Evolutionary conservation across 2,329 filamentous ascomycete species (phyloP), one percentile per base, ranked within the genome.

Genomic region (Chalara sp.): DNA sequence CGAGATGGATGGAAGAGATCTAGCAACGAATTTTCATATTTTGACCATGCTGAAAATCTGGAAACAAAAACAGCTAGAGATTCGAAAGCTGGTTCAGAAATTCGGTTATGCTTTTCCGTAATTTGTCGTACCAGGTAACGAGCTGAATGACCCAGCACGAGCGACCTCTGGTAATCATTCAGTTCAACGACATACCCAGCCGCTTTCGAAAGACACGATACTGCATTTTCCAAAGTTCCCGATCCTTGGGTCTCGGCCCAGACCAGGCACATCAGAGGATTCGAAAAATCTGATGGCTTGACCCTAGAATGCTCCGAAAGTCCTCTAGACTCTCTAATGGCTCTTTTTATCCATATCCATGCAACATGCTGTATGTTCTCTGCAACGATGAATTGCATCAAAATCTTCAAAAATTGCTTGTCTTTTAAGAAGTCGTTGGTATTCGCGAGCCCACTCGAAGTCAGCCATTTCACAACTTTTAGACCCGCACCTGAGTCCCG

Each of bases 381-480:
- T 6, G 61, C 62, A 13, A 65, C 60, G 50, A 66, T 55, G 44
- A 60, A 66, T 47, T 62, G 52, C 49, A 64, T 54, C 8, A 67
- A 51, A 13, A 63, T 35, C 6, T 52, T 29, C 5, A 39, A 48
- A 32, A 65, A 62, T 10, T 8, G 31, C 21, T 48, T 30, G 30
- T 63, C 48, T 8, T 53, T 46, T 29, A 65, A 51, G 46, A 66
- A 66, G 1, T 55, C 43, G 6, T 49, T 50, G 21, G 60, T 50
- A 21, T 59, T 60, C 13, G 53, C 52, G 13, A 49, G 51, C 5
- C 60, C 62, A 35, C 58, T 65, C 32, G 64, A 61, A 44, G 50
- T 48, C 6, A 67, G 49, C 65, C 64, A 67, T 33, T 56, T 61
- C 37, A 67, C 46, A 6, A 65, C 62, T 42, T 59, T 62, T 29